Conservation (phyloP, 108 stramenopile genomes). For the Poteriospumella lacustris region DNA sequence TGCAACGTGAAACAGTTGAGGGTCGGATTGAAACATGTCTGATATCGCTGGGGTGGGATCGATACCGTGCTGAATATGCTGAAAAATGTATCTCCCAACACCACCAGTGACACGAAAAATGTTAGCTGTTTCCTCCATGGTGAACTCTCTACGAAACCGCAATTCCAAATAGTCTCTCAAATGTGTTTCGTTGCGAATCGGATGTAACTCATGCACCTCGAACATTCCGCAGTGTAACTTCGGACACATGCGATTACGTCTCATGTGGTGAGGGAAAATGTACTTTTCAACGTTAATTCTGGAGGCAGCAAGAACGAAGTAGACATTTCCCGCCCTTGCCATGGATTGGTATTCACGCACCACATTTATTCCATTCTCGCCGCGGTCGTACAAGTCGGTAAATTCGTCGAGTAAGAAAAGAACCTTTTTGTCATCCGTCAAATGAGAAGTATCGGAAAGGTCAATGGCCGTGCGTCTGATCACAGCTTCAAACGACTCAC, state of each 20-base stretch:
- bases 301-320: conserved; percentile 2
- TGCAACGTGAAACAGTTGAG: conserved; percentile 15
- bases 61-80: not conserved
- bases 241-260: not conserved
- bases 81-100: conserved; percentile 10
- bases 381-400: not conserved
- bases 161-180: not conserved
- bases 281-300: conserved; percentile 9
- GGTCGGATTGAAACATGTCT: not conserved
- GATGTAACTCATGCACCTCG: not conserved
- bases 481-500: no score
- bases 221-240: conserved; percentile 15
- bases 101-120: not conserved
- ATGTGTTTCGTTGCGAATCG: not conserved
- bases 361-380: not conserved
- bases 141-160: not conserved
- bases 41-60: not conserved
- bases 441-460: not conserved
- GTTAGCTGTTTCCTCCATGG: not conserved
- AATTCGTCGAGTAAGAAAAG: not conserved
- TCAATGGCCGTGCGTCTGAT: no score
- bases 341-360: not conserved
- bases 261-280: not conserved
- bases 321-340: not conserved
- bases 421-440: not conserved